Percentiles rank a stretch among this genome's conserved stretches.
Conservation (phyloP, 805 yeast species). For the Saccharomycopsis vini region DNA sequence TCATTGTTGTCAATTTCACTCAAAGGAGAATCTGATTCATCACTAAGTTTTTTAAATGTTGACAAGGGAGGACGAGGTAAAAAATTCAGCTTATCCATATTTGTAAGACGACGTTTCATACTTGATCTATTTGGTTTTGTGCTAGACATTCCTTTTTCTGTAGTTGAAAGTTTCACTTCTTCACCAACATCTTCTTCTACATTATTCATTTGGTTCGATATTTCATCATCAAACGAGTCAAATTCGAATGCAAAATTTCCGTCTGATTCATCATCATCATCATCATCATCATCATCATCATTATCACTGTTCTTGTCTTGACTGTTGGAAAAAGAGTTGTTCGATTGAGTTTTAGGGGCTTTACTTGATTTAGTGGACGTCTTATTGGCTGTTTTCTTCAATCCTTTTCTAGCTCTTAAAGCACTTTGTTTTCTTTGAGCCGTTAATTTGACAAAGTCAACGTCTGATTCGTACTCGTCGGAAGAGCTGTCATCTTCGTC, state of each 20-base stretch:
- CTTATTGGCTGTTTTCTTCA: slow-evolving; percentile 22
- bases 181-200: slow-evolving; percentile 54
- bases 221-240: slow-evolving; percentile 34
- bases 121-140: slow-evolving; percentile 18
- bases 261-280: slow-evolving; percentile 23
- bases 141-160: not conserved
- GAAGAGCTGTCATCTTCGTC: slow-evolving; percentile 27
- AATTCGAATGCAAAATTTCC: slow-evolving; percentile 35
- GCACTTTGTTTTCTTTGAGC: slow-evolving; percentile 55
- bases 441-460: slow-evolving; percentile 64
- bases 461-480: slow-evolving; percentile 56
- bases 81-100: slow-evolving; percentile 35
- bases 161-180: slow-evolving; percentile 27
- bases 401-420: slow-evolving; percentile 35
- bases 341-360: no score
- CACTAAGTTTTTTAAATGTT: slow-evolving; percentile 29
- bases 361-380: not conserved
- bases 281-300: slow-evolving; percentile 19
- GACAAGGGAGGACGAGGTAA: slow-evolving; percentile 28
- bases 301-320: no score
- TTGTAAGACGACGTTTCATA: slow-evolving; percentile 54
- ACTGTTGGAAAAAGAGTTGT: no score
- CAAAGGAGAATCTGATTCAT: slow-evolving; percentile 27
- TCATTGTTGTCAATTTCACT: slow-evolving; percentile 13
- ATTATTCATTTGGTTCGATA: no score